These are phyloP conservation scores for Vickermania spadyakhi DNA, from an alignment of 208 protist genomes.

Conservation along the genomic window DNA sequence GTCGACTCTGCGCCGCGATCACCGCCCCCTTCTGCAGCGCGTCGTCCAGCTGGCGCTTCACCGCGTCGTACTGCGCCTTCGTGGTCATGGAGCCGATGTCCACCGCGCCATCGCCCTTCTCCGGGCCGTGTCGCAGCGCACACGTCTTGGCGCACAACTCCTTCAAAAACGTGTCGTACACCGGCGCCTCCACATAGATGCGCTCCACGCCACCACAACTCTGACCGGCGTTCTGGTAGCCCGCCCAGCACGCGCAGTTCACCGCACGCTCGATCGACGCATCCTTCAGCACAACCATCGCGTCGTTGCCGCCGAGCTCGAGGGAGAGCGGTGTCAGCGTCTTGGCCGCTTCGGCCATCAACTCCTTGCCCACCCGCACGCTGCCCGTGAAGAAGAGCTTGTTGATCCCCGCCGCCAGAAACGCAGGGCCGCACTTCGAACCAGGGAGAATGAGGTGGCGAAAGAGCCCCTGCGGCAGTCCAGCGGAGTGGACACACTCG, in stretches of 20 bases:
- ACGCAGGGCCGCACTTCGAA: slow-evolving; percentile 22
- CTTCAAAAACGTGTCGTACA: slow-evolving; percentile 62
- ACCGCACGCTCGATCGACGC: slow-evolving; percentile 69
- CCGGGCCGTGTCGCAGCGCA: slow-evolving; percentile 60
- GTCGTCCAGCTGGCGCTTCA: slow-evolving; percentile 57
- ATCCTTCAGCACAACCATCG: slow-evolving; percentile 70
- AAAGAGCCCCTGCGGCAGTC: slow-evolving; percentile 56
- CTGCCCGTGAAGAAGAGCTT: slow-evolving; percentile 87
- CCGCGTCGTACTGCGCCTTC: slow-evolving; percentile 37
- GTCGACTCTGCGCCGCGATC: slow-evolving; percentile 60
- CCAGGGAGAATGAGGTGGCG: slow-evolving; percentile 38
- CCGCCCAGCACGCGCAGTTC: slow-evolving; percentile 72
- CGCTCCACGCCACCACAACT: slow-evolving; percentile 70
- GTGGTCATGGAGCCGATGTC: slow-evolving; percentile 73
- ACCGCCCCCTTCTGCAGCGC: slow-evolving; percentile 46
- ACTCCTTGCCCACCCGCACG: slow-evolving; percentile 61
- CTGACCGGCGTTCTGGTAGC: slow-evolving; percentile 79
- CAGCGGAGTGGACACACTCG: slow-evolving; percentile 38
- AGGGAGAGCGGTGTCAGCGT: slow-evolving; percentile 68
- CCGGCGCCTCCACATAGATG: slow-evolving; percentile 53
- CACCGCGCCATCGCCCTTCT: slow-evolving; percentile 35
- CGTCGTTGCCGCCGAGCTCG: slow-evolving; percentile 83
- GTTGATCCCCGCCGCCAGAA: slow-evolving; percentile 39
- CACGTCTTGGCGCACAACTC: slow-evolving; percentile 55
- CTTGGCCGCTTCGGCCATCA: slow-evolving; percentile 61